phyloP scores from a whole-genome alignment of 352 stramenopile genomes.

The Bremia lactucae region DNA sequence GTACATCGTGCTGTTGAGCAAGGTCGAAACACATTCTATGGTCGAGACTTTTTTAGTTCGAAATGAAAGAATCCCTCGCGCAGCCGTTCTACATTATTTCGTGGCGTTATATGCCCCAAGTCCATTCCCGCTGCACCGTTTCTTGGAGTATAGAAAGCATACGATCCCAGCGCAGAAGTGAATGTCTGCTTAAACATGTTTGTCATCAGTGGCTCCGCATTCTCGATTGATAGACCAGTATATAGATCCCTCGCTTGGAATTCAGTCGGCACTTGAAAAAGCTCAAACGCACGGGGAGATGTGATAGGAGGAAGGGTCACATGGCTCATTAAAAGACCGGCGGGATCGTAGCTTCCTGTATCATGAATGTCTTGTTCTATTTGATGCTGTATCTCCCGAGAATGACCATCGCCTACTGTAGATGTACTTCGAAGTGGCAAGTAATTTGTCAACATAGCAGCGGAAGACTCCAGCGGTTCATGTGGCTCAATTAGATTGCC shows the following conservation, averaged over 20 bases:
- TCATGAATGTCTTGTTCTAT: too few relatives aligned
- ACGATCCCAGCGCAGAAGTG: slow-evolving; percentile 14
- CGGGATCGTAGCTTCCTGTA: slow-evolving; percentile 9
- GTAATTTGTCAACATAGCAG: slow-evolving; percentile 29
- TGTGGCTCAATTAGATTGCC: slow-evolving; percentile 23
- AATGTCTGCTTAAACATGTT: slow-evolving; percentile 15
- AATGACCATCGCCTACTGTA: background rate
- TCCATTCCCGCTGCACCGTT: slow-evolving; percentile 7
- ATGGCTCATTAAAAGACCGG: slow-evolving; percentile 3
- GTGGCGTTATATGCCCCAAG: slow-evolving; percentile 18
- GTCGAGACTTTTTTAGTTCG: slow-evolving; percentile 46
- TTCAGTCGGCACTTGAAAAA: slow-evolving; percentile 9
- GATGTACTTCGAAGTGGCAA: slow-evolving; percentile 12
- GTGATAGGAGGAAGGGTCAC: background rate
- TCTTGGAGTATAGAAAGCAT: slow-evolving; percentile 15
- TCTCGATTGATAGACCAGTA: slow-evolving; percentile 19
- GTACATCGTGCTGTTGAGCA: slow-evolving; percentile 52
- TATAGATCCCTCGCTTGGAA: slow-evolving; percentile 6
- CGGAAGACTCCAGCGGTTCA: slow-evolving; percentile 19
- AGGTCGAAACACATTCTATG: slow-evolving; percentile 63
- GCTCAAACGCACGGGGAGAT: slow-evolving; percentile 4
- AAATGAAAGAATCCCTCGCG: slow-evolving; percentile 8
- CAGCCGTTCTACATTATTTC: slow-evolving; percentile 1
- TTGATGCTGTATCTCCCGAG: slow-evolving; percentile 14
- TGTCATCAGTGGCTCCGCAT: slow-evolving; percentile 2